phyloP scores from a whole-genome alignment of 176 grass and related monocot genomes.

The Eleusine indica region DNA sequence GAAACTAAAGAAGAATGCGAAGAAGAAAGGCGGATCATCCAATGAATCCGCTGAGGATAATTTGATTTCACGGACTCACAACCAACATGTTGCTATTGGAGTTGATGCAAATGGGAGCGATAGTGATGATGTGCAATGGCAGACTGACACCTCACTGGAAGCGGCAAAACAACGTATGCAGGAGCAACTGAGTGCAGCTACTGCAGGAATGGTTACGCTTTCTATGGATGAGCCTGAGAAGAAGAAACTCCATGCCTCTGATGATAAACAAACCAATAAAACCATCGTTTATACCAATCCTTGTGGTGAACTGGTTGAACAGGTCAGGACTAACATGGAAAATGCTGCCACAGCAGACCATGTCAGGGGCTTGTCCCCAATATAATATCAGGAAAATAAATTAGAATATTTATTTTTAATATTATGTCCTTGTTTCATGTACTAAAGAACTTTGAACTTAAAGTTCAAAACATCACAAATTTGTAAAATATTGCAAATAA shows the following conservation, averaged over 20 bases:
- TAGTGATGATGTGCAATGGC: constrained; percentile 71
- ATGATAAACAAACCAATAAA: background rate
- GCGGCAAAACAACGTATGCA: constrained; percentile 74
- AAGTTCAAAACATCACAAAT: no score
- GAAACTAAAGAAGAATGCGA: constrained; percentile 76
- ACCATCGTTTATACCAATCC: constrained; percentile 7
- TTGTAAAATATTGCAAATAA: no score
- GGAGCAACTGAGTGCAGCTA: constrained; percentile 79
- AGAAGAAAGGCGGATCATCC: constrained; percentile 62
- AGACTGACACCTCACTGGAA: constrained; percentile 74
- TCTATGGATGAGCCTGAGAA: constrained; percentile 48
- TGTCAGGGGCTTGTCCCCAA: constrained; percentile 44
- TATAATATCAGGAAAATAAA: no score
- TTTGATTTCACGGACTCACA: constrained; percentile 52
- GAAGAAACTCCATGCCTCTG: background rate
- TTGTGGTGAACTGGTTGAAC: constrained; percentile 41
- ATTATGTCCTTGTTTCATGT: no score
- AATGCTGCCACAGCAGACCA: constrained; percentile 49
- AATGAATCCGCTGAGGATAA: constrained; percentile 55
- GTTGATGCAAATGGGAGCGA: constrained; percentile 48
- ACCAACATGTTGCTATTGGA: constrained; percentile 42
- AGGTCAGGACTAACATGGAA: constrained; percentile 54
- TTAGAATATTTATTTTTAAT: no score
- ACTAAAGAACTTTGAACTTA: no score
- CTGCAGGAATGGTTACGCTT: constrained; percentile 86